Base-by-base conservation (phyloP, 2,329 filamentous ascomycete species). In the Madurella fahalii region DNA sequence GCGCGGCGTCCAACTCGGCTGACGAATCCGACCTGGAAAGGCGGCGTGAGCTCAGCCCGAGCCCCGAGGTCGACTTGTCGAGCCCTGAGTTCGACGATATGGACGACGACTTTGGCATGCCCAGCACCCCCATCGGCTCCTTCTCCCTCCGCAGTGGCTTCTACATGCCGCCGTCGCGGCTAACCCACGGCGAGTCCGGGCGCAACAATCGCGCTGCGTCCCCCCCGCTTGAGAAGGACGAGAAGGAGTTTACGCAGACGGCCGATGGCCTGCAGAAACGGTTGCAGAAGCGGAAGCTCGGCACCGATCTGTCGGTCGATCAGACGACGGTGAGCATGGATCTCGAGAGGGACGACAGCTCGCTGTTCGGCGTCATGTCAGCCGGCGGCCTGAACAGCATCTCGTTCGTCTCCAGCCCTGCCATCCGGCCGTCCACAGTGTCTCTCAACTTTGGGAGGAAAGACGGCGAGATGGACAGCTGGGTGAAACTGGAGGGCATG, bases 191-290 rank as follows among this genome's bases (percentile, higher is more conserved):
- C 64, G 54, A 73, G 58, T 73, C 79, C 49, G 70, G 75, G 47
- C 81, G 86, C 63, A 84, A 82, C 58, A 79, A 84, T 57, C 84
- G 89, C 56, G 87, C 86, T n/a, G 84, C 87, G 20, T 94, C 90
- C 60, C 92, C 93, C 49, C 90, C 91, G 15, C 78, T 97, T 39
- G 93, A 97, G 74, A 90, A 89, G 65, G 93, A 97, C 64, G 93
- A 97, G 77, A 89, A 88, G 67, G 94, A 97, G 71, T 99, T 99
- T 68, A 96, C 93, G 7, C 90, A 95, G 72, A 97, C 92, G 1
- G 94, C 94, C 15, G 89, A 90, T 62, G 90, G 87, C 47, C 82
- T 97, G 64, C 89, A 83, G 64, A 84, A 82, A 68, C 76, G 81
- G 58, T 82, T 97, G 64, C 89, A 83, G 64, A 84, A 82, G 68